Evolutionary conservation across 345 rosid species (phyloP), one percentile per base, ranked within the genome.

Genomic region (Murraya paniculata): DNA sequence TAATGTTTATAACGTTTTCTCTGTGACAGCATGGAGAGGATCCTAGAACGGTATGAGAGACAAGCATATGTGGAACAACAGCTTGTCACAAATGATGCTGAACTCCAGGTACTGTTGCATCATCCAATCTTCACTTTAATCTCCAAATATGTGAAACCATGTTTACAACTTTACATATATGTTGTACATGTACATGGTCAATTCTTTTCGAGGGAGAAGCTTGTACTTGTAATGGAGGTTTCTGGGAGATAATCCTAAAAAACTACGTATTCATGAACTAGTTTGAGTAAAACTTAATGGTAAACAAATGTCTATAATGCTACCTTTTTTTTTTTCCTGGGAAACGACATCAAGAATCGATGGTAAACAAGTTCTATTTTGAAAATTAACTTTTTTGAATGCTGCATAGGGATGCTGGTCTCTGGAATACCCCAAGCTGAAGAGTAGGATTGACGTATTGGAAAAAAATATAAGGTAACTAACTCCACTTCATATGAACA

Each of bases 41-140:
- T 91, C 81, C 77, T 94, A 24, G 92, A 90, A 79, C 91, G 91
- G 68, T 92, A 94, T 30, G 94, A 94, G 82, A 88, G 88, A 72
- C 56, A 76, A 55, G 77, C 85, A 5, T 81, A 71, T 78, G 81
- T 84, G 27, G 91, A 89, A 55, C 82, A 80, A 62, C 87, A 88
- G 10, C 68, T 76, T 65, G 71, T 74, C 13, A 71, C 88, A 61
- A 69, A 78, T 68, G 81, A 45, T 71, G 64, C 80, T 61, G 82
- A 79, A 27, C 39, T 74, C 33, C 85, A 83, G 88, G 93, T 92
- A 80, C 7, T 13, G 3, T 9, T 65, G 48, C 38, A n/a, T 41
- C 75, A 59, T 30, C 70, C 59, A 53, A 33, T 61, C 22, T 27
- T 19, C 22, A 9, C 69, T 41, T 24, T 4, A 24, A 2, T n/a